Evolutionary conservation across 805 yeast species (phyloP), one percentile per base, ranked within the genome.

Genomic region (Candida alai): DNA sequence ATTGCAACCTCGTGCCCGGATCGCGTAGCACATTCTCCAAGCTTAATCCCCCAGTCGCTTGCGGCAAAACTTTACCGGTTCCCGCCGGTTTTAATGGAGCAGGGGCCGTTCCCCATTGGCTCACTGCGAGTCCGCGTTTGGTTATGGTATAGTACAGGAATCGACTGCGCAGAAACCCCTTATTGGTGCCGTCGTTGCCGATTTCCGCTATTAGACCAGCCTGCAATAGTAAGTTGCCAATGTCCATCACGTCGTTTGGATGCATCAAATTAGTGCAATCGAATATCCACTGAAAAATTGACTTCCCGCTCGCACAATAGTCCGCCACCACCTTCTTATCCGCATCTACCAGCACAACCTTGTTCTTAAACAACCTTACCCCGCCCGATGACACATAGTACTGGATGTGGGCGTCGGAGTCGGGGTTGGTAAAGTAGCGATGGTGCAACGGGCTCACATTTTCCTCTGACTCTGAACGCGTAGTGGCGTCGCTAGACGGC

Each of bases 401-500:
- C 52, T 89, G 97, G 6, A 75, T 55, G 50, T 79, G 84, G 0
- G 95, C 68, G 43, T 84, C 90, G 0, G 94, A 83, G 50, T 84
- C 94, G 0, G 97, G 97, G 48, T 89, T 89, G 4, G 90, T 79
- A 60, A 87, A 87, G 49, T 74, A 85, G 25, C 74, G 69, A 48
- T 85, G 95, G 36, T 76, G 74, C 43, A 82, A 79, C 0, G 95
- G 95, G 4, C 85, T 78, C 5, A 30, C 17, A 17, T 22, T 23
- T 16, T 14, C 12, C 11, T 29, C 28, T 16, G 4, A 9, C 9
- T 26, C 19, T 16, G 19, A 13, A 16, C 11, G 15, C 7, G 5
- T 26, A 8, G 28, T 9, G n/a, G 6, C 7, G 19, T 14, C 9
- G 19, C 17, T 24, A 18, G 20, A 9, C 18, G 12, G 34, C 7